Percentiles rank a stretch among this genome's conserved stretches.
Evolutionary conservation across 176 grass and related monocot species (phyloP).

Genomic region (Musa acuminata): DNA sequence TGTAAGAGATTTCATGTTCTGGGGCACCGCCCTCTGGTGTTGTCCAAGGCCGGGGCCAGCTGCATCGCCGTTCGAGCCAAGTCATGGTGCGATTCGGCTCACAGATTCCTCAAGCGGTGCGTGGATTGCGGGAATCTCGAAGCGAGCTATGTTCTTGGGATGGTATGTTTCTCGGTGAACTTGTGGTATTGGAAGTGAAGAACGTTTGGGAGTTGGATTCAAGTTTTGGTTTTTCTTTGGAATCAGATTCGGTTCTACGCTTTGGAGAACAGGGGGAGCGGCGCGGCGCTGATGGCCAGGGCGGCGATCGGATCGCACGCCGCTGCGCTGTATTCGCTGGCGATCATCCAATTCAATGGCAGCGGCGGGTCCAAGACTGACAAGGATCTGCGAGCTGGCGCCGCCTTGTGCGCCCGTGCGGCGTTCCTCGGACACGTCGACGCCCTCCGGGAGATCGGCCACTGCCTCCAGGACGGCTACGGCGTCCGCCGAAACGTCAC

Average conservation of each 20-base stretch:
- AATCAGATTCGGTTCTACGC: slow-evolving; percentile 50
- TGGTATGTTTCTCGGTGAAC: slow-evolving; percentile 24
- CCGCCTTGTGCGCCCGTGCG: slow-evolving; percentile 38
- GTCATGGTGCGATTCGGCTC: slow-evolving; percentile 33
- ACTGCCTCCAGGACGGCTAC: slow-evolving; percentile 63
- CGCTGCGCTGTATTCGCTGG: slow-evolving; percentile 45
- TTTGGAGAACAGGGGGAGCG: slow-evolving; percentile 25
- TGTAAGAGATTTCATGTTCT: slow-evolving; percentile 48
- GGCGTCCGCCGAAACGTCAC: slow-evolving; percentile 34
- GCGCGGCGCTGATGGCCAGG: slow-evolving; percentile 31
- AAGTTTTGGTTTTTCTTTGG: not conserved
- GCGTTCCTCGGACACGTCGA: slow-evolving; percentile 43
- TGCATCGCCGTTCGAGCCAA: slow-evolving; percentile 22
- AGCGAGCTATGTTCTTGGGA: slow-evolving; percentile 59
- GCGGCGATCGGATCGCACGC: slow-evolving; percentile 34
- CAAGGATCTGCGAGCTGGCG: slow-evolving; percentile 40
- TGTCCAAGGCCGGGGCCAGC: slow-evolving; percentile 27
- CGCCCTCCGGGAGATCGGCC: slow-evolving; percentile 55
- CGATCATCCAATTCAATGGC: slow-evolving; percentile 59
- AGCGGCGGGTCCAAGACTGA: slow-evolving; percentile 38
- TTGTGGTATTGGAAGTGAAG: not conserved
- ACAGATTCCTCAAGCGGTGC: slow-evolving; percentile 39
- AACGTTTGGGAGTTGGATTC: not conserved
- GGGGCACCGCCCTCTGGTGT: slow-evolving; percentile 19
- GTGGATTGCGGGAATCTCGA: slow-evolving; percentile 45